These are phyloP conservation scores for Actinomortierella wolfii DNA, from an alignment of 371 early-diverging fungal genomes.

Conservation along the genomic window DNA sequence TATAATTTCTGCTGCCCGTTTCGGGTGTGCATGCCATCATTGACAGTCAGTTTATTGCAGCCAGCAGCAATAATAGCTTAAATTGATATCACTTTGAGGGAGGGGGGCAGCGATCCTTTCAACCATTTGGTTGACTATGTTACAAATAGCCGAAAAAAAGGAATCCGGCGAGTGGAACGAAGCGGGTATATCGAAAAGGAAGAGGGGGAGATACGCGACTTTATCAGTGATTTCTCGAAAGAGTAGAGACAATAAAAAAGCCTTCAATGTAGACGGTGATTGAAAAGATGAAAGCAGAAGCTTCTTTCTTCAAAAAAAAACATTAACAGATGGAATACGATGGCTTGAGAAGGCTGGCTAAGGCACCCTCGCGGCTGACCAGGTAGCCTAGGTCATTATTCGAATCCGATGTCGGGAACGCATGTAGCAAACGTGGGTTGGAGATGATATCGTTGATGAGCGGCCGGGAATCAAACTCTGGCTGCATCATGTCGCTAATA, in stretches of 20 bases:
- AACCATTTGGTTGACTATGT: neutral
- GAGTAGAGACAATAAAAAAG: too few relatives aligned
- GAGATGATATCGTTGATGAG: slow-evolving; percentile 51
- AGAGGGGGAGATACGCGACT: too few relatives aligned
- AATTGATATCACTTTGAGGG: neutral
- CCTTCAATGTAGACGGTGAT: too few relatives aligned
- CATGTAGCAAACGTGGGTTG: slow-evolving; percentile 6
- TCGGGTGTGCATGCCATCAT: too few relatives aligned
- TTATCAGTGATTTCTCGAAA: too few relatives aligned
- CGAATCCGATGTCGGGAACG: slow-evolving; percentile 9
- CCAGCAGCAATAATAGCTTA: neutral
- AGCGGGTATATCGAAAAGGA: too few relatives aligned
- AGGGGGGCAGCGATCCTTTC: neutral
- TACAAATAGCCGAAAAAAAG: neutral
- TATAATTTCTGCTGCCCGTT: too few relatives aligned
- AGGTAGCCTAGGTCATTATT: slow-evolving; percentile 10
- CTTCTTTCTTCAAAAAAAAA: too few relatives aligned
- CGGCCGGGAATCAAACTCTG: slow-evolving; percentile 60
- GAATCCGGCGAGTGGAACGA: neutral
- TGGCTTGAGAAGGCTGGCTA: slow-evolving; percentile 31
- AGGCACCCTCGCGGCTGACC: slow-evolving; percentile 22
- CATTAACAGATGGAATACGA: slow-evolving; percentile 13
- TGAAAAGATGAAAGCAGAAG: too few relatives aligned
- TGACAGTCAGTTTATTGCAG: slow-evolving; percentile 3
- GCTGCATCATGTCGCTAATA: slow-evolving; percentile 69